These are phyloP conservation scores for Selaginella tamariscina DNA, from an alignment of 75 land plant genomes.

Conservation along the genomic window DNA sequence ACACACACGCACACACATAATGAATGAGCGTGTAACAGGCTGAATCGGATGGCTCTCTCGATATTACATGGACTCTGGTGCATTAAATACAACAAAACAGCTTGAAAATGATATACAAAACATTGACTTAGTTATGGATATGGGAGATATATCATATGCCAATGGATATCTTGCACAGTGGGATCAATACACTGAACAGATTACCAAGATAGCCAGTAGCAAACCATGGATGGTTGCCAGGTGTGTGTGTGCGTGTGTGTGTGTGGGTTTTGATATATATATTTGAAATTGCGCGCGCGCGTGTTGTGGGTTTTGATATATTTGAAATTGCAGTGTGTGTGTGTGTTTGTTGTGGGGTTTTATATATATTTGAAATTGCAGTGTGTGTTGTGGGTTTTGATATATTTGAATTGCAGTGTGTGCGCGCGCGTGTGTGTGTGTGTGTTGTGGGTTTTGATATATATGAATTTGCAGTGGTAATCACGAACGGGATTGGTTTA, in stretches of 20 bases:
- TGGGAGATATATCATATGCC: conserved; percentile 75
- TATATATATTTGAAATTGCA: not conserved
- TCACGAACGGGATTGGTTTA: conserved; percentile 95
- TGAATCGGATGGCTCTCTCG: conserved; percentile 64
- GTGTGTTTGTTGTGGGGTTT: not conserved
- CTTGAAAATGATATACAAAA: conserved; percentile 61
- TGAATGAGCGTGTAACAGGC: not conserved
- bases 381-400: too few species aligned
- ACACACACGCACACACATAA: not conserved
- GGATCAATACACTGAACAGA: conserved; percentile 91
- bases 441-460: not conserved
- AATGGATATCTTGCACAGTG: conserved; percentile 89
- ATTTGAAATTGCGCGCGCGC: too few species aligned
- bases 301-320: too few species aligned
- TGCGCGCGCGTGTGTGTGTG: too few species aligned
- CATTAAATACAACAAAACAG: conserved; percentile 80
- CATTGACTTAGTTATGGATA: conserved; percentile 71
- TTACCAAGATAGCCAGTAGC: conserved; percentile 58
- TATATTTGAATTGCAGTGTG: too few species aligned
- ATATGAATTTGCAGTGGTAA: conserved; percentile 49
- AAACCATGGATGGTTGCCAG: conserved; percentile 96
- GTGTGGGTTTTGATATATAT: not conserved
- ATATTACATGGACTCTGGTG: conserved; percentile 77
- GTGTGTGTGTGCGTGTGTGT: conserved; percentile 19
- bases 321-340: too few species aligned